phyloP scores from a whole-genome alignment of 345 rosid species.

The Citropsis articulata region DNA sequence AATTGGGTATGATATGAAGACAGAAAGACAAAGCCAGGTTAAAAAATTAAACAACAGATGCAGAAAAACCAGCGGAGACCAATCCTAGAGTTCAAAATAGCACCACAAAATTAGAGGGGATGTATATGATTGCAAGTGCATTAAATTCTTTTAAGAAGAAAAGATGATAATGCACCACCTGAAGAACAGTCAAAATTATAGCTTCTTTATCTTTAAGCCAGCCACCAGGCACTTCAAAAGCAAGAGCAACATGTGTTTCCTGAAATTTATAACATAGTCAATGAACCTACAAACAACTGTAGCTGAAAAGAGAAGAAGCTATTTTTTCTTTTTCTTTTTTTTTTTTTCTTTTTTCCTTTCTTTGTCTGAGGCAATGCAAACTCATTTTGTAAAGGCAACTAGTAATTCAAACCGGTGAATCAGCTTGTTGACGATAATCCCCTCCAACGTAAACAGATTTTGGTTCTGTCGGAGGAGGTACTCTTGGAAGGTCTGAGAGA shows the following conservation, averaged over 20 bases:
- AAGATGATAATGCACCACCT: slow-evolving; percentile 39
- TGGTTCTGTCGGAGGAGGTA: slow-evolving; percentile 34
- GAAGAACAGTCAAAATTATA: slow-evolving; percentile 59
- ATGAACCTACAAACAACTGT: neutral
- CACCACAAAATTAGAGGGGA: neutral
- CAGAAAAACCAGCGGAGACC: neutral
- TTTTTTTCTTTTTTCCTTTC: neutral
- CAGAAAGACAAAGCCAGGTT: neutral
- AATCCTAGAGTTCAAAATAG: neutral
- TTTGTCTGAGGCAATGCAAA: neutral
- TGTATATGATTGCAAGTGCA: neutral
- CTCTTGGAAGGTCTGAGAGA: slow-evolving; percentile 57
- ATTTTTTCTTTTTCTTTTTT: neutral
- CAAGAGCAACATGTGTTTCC: slow-evolving; percentile 70
- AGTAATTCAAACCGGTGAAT: slow-evolving; percentile 42
- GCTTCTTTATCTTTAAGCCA: slow-evolving; percentile 73
- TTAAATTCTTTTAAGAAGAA: neutral
- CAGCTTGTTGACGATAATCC: slow-evolving; percentile 64
- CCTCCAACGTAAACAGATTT: slow-evolving; percentile 69
- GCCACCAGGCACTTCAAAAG: slow-evolving; percentile 73
- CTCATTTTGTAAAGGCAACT: slow-evolving; percentile 9
- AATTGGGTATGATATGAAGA: neutral
- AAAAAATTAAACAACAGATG: neutral
- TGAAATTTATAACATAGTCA: slow-evolving; percentile 13
- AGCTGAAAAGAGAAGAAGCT: neutral